Conservation (phyloP, 2,329 filamentous ascomycete species). For the Lasiodiplodia gonubiensis region DNA sequence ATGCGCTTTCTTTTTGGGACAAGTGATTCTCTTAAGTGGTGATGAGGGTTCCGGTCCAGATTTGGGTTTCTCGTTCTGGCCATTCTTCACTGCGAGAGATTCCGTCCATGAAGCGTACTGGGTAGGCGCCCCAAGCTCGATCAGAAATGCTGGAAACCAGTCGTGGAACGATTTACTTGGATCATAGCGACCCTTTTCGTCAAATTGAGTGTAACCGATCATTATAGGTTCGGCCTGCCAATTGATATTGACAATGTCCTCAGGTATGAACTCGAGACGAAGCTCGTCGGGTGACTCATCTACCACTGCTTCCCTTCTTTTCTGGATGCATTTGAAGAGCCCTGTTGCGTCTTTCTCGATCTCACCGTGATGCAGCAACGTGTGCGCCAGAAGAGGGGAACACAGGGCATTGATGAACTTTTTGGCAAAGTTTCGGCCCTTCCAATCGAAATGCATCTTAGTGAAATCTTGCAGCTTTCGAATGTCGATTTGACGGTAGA, state of each 20-base stretch:
- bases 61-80: neutral
- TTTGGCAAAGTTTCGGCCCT: neutral
- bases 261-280: neutral
- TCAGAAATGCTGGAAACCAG: neutral
- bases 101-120: neutral
- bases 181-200: neutral
- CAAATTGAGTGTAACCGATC: neutral
- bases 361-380: neutral
- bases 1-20: neutral
- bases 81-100: neutral
- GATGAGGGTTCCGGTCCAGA: neutral
- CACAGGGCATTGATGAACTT: neutral
- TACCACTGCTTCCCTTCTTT: neutral
- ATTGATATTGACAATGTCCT: neutral
- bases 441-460: neutral
- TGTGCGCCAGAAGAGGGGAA: neutral
- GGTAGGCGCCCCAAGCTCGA: neutral
- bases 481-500: neutral
- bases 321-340: neutral
- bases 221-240: neutral
- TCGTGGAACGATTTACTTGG: neutral
- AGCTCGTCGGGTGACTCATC: neutral
- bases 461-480: neutral
- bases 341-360: neutral
- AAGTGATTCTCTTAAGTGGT: neutral